A percentile compares a stretch with the other conserved stretches of the same genome.
phyloP scores from a whole-genome alignment of 73 alveolate genomes.

The Durusdinium trenchii region DNA sequence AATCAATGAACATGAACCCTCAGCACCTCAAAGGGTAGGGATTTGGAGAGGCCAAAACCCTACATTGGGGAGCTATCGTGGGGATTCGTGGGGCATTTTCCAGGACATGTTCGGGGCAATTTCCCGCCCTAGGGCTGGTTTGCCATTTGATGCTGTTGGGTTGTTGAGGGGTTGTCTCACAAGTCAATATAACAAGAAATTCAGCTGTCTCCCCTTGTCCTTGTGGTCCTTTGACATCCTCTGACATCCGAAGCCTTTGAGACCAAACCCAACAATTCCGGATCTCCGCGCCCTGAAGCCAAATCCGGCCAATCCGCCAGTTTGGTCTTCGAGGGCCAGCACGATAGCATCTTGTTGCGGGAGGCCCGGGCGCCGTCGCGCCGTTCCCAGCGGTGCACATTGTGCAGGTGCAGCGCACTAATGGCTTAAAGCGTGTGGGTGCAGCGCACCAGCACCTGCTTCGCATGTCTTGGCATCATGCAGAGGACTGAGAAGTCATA shows the following conservation, averaged over 20 bases:
- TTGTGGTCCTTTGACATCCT: not conserved
- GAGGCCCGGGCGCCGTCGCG: not conserved
- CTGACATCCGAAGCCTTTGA: too few species aligned
- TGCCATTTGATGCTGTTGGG: too few species aligned
- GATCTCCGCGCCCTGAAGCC: not conserved
- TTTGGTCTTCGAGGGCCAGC: conserved; percentile 71
- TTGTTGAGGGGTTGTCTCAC: too few species aligned
- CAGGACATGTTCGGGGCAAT: too few species aligned
- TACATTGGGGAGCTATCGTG: too few species aligned
- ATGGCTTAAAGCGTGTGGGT: not conserved
- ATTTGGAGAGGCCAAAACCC: too few species aligned
- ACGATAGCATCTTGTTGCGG: conserved; percentile 49
- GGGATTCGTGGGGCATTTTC: too few species aligned
- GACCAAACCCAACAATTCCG: not conserved
- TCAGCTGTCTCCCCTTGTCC: not conserved
- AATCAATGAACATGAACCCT: too few species aligned
- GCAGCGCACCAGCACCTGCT: not conserved
- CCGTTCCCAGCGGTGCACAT: not conserved
- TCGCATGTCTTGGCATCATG: not conserved
- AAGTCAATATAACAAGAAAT: too few species aligned
- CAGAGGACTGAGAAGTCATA: not conserved
- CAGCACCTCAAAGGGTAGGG: too few species aligned
- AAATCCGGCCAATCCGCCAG: not conserved
- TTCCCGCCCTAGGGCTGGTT: too few species aligned
- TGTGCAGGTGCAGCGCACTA: not conserved